Conservation (phyloP, 345 rosid species). For the Anacardium occidentale region DNA sequence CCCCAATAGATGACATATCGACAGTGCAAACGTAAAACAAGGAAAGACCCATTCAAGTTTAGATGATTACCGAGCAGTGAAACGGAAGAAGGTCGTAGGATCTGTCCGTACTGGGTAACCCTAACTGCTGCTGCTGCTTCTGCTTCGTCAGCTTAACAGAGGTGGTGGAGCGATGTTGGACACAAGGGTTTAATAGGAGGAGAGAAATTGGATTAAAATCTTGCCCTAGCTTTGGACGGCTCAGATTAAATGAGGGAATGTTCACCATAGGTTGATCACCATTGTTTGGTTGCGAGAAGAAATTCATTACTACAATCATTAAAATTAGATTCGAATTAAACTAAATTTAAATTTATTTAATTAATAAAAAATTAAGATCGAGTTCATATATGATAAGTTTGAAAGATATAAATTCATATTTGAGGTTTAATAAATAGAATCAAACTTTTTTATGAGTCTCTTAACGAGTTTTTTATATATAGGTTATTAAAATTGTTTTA, state of each 20-base stretch:
- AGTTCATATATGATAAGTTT: too few species aligned
- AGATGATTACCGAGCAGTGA: slow-evolving; percentile 6
- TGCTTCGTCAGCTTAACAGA: background rate
- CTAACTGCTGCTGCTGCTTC: slow-evolving; percentile 1
- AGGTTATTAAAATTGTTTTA: too few species aligned
- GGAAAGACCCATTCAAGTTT: background rate
- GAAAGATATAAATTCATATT: too few species aligned
- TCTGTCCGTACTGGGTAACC: background rate
- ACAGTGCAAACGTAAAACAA: background rate
- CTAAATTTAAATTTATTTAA: too few species aligned
- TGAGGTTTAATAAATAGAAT: too few species aligned
- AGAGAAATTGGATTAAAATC: background rate
- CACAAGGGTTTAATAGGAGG: background rate
- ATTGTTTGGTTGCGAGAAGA: too few species aligned
- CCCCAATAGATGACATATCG: too few species aligned
- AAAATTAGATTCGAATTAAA: too few species aligned
- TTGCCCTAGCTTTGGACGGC: slow-evolving; percentile 9
- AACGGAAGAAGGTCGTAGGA: background rate
- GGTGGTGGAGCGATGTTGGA: background rate
- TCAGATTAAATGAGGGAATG: background rate
- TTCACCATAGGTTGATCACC: background rate
- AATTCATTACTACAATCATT: too few species aligned
- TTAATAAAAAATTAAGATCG: too few species aligned
- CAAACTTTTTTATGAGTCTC: too few species aligned
- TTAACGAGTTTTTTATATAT: too few species aligned